A percentile compares a stretch with the other conserved stretches of the same genome.
These are phyloP conservation scores for Malassezia slooffiae DNA, from an alignment of 1,284 basidiomycete genomes.

Conservation along the genomic window DNA sequence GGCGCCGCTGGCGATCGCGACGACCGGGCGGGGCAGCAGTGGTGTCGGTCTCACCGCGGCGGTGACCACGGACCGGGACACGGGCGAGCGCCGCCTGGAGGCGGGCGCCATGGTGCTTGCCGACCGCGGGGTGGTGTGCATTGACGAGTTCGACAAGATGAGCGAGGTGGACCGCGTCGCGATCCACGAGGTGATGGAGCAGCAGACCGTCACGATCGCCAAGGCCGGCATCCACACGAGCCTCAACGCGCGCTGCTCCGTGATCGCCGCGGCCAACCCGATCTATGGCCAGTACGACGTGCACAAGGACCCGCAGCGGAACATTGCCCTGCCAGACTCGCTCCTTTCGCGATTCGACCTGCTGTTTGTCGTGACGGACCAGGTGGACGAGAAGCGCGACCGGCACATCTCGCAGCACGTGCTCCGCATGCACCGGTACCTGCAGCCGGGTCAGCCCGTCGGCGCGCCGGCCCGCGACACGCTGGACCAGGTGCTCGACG, in stretches of 20 bases:
- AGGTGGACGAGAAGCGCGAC: slow-evolving; percentile 89
- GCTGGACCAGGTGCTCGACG: slow-evolving; percentile 53
- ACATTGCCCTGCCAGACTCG: slow-evolving; percentile 96
- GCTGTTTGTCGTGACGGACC: slow-evolving; percentile 94
- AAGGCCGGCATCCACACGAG: slow-evolving; percentile 98
- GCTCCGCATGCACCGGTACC: slow-evolving; percentile 89
- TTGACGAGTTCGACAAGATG: slow-evolving; percentile 99
- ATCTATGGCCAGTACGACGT: slow-evolving; percentile 99
- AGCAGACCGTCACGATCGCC: slow-evolving; percentile 90
- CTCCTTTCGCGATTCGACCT: slow-evolving; percentile 97
- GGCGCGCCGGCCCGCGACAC: slow-evolving; percentile 69
- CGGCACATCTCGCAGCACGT: slow-evolving; percentile 95
- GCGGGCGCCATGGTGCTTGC: slow-evolving; percentile 99
- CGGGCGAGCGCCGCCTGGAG: slow-evolving; percentile 81
- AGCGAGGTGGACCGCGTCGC: slow-evolving; percentile 97
- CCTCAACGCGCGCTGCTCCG: slow-evolving; percentile 92
- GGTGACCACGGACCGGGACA: slow-evolving; percentile 95
- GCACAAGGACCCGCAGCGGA: slow-evolving; percentile 97
- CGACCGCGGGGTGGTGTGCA: slow-evolving; percentile 97
- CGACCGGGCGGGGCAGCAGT: slow-evolving; percentile 90
- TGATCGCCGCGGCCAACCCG: slow-evolving; percentile 95
- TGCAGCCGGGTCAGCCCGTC: slow-evolving; percentile 91
- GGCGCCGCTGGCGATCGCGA: slow-evolving; percentile 92
- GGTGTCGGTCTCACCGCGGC: slow-evolving; percentile 99
- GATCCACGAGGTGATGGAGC: slow-evolving; percentile 99